These are phyloP conservation scores for Penicillium taxi DNA, from an alignment of 495 filamentous ascomycete genomes.

Conservation along the genomic window DNA sequence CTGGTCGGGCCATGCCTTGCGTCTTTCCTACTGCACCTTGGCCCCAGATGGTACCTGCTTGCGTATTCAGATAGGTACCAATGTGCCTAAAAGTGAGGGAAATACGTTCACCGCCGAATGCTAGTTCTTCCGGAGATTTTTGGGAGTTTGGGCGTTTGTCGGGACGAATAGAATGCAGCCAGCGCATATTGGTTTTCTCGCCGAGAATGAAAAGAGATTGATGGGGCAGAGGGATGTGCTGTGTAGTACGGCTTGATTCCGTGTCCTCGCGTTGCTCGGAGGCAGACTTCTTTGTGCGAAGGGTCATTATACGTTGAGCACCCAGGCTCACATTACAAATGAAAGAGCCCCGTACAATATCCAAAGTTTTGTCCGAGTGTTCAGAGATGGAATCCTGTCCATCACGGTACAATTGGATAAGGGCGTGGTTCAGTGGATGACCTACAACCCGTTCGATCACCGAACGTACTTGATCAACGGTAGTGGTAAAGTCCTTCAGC, in stretches of 20 bases:
- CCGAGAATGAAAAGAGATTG: conserved; percentile 83
- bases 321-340: conserved; percentile 93
- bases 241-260: conserved; percentile 39
- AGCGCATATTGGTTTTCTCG: conserved; percentile 69
- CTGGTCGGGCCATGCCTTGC: conserved; percentile 44
- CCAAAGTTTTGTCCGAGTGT: conserved; percentile 93
- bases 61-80: conserved; percentile 66
- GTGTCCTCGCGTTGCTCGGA: conserved; percentile 8
- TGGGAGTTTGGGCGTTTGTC: conserved; percentile 66
- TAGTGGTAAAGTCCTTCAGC: conserved; percentile 62
- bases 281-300: conserved; percentile 68
- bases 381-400: conserved; percentile 95
- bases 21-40: conserved; percentile 74
- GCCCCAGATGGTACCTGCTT: conserved; percentile 70
- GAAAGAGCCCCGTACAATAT: conserved; percentile 69
- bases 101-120: conserved; percentile 70
- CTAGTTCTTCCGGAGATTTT: conserved; percentile 61
- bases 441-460: conserved; percentile 60
- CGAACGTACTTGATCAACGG: conserved; percentile 58
- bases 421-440: conserved; percentile 82
- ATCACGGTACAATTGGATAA: conserved; percentile 87
- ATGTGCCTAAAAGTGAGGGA: conserved; percentile 90
- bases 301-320: conserved; percentile 81
- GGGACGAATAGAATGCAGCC: conserved; percentile 82
- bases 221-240: conserved; percentile 73